Percentiles rank a stretch among this genome's conserved stretches.
Conservation (phyloP, 495 filamentous ascomycete species). For the Penicillium malachiteum region DNA sequence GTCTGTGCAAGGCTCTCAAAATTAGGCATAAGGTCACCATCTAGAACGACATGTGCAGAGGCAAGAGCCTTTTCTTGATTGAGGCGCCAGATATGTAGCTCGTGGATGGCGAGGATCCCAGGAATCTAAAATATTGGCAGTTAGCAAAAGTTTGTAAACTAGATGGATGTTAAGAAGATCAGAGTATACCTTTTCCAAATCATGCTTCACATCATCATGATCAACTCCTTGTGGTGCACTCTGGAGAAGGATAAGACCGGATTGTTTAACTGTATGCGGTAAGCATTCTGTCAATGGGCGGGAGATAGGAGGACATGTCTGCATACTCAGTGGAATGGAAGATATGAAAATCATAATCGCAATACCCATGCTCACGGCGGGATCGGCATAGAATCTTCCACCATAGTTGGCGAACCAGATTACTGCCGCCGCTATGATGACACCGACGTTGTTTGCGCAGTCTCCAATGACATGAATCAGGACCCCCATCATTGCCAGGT, state of each 20-base stretch:
- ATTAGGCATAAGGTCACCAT: conserved; percentile 18
- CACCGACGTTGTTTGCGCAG: conserved; percentile 46
- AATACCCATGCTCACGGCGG: conserved; percentile 45
- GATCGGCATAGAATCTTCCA: conserved; percentile 46
- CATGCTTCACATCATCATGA: conserved; percentile 71
- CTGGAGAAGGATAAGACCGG: conserved; percentile 66
- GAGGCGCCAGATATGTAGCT: conserved; percentile 49
- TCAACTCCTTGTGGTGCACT: conserved; percentile 74
- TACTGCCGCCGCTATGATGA: conserved; percentile 41
- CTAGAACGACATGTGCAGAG: conserved; percentile 40
- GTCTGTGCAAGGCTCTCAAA: conserved; percentile 38
- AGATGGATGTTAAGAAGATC: not conserved
- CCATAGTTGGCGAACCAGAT: conserved; percentile 41
- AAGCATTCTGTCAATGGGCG: conserved; percentile 18
- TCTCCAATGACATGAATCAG: conserved; percentile 49
- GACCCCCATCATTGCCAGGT: conserved; percentile 47
- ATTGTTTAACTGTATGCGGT: conserved; percentile 24
- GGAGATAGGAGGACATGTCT: too few species aligned
- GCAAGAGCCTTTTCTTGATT: conserved; percentile 46
- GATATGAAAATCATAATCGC: conserved; percentile 44
- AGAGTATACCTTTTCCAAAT: conserved; percentile 43
- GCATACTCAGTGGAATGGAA: conserved; percentile 38
- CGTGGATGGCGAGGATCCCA: conserved; percentile 40
- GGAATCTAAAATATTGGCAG: conserved; percentile 20
- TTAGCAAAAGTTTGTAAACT: not conserved